Percentiles rank a stretch among this genome's conserved stretches.
These are phyloP conservation scores for Carpinus fangiana DNA, from an alignment of 306 rosid genomes.

Conservation along the genomic window DNA sequence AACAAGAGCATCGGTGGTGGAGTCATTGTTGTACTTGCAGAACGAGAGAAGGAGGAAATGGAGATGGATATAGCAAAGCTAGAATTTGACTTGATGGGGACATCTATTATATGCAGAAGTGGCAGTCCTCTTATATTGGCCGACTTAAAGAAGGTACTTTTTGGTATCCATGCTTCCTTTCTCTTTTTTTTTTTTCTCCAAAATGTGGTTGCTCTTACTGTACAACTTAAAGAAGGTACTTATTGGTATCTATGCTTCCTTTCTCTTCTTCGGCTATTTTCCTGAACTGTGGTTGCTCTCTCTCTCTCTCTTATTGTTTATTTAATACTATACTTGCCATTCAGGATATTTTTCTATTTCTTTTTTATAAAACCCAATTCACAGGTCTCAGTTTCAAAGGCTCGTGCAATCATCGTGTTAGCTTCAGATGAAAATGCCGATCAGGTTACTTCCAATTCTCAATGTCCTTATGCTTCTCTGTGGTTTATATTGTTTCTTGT, in stretches of 20 bases:
- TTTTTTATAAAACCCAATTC: neutral
- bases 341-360: neutral
- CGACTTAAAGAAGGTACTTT: slow-evolving; percentile 83
- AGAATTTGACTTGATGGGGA: slow-evolving; percentile 96
- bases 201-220: slow-evolving; percentile 35
- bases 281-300: slow-evolving; percentile 9
- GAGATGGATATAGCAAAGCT: slow-evolving; percentile 93
- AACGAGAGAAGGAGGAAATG: slow-evolving; percentile 99
- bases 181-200: slow-evolving; percentile 3
- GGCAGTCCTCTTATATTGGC: slow-evolving; percentile 98
- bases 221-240: slow-evolving; percentile 72
- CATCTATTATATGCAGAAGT: slow-evolving; percentile 93
- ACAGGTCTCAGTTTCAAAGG: slow-evolving; percentile 97
- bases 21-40: slow-evolving; percentile 95
- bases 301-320: slow-evolving; percentile 8
- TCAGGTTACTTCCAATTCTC: slow-evolving; percentile 59
- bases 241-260: slow-evolving; percentile 15
- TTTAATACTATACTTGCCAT: slow-evolving; percentile 6
- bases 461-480: slow-evolving; percentile 24
- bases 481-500: slow-evolving; percentile 8
- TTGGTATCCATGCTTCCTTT: neutral
- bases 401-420: slow-evolving; percentile 95
- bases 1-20: slow-evolving; percentile 95
- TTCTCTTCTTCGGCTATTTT: slow-evolving; percentile 4
- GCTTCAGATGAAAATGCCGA: slow-evolving; percentile 96